phyloP scores from a whole-genome alignment of 495 filamentous ascomycete genomes.

The Aspergillus hancockii region DNA sequence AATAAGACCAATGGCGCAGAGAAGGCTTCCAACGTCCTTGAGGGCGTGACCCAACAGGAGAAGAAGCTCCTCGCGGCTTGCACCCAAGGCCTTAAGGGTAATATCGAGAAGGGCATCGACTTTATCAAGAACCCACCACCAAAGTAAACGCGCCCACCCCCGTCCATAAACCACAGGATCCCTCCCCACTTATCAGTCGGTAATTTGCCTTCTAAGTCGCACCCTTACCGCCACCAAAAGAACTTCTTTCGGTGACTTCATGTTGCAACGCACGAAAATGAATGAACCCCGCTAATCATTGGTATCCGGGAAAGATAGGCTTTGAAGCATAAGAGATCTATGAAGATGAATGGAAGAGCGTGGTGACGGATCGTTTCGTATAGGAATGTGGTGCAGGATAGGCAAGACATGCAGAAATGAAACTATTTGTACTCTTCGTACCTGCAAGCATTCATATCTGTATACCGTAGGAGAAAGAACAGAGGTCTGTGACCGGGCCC shows the following conservation, averaged over 20 bases:
- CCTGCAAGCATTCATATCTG: background rate
- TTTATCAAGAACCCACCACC: constrained; percentile 83
- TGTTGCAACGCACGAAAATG: constrained; percentile 12
- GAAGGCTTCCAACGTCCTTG: constrained; percentile 78
- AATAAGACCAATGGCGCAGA: constrained; percentile 75
- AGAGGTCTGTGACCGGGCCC: background rate
- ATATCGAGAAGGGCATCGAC: constrained; percentile 89
- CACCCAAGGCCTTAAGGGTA: constrained; percentile 77
- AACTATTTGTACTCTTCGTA: constrained; percentile 19
- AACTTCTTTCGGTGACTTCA: constrained; percentile 16
- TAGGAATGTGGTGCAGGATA: constrained; percentile 8
- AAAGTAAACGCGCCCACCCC: constrained; percentile 57
- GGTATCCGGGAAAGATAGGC: constrained; percentile 47
- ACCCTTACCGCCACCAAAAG: constrained; percentile 20
- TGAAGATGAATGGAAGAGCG: constrained; percentile 27
- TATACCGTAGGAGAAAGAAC: background rate
- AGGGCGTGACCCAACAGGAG: constrained; percentile 73
- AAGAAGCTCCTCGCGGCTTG: constrained; percentile 78
- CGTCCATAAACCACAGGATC: constrained; percentile 19
- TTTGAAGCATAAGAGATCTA: constrained; percentile 38
- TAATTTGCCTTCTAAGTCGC: constrained; percentile 19
- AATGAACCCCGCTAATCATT: constrained; percentile 45
- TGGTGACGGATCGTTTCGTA: constrained; percentile 10
- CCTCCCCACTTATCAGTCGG: constrained; percentile 16
- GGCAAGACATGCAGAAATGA: constrained; percentile 21